Evolutionary conservation across 208 protist genomes (phyloP), one percentile per base, ranked within the genome.

Genomic region (Endotrypanum monterogeii): DNA sequence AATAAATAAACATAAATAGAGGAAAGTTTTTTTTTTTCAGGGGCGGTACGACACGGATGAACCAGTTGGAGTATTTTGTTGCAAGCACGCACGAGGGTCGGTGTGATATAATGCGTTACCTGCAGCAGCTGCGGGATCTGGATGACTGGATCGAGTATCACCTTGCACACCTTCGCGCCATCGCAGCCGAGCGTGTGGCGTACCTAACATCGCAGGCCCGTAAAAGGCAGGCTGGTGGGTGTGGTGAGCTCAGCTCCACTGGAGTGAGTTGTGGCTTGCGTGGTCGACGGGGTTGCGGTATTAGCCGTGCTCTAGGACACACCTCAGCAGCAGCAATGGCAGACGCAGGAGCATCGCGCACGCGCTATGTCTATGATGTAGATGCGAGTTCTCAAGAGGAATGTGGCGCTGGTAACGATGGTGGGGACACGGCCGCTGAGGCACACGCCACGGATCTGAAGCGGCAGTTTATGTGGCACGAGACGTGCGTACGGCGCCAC

Each of bases 11-110:
- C 8, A 11, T 48, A 14, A 48, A 48, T 48, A 5, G 5, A 5
- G 12, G 44, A 11, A 48, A 25, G 11, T 57, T 57, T 57, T 4
- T n/a, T n/a, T n/a, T 32, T 71, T 20, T 67, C 39, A 67, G 60
- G 52, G 50, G 78, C 41, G 28, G 18, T 18, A 23, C 23, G 35
- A 46, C 30, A 39, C 9, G 23, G 28, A 90, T 94, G 85, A 93
- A 92, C 71, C 83, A 92, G 37, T 44, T 95, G 3, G 87, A 93
- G 78, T 87, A 89, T 23, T 92, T 95, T 73, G 78, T 94, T 8
- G 87, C 82, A 14, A 89, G 83, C 58, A 87, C 89, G 7, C 86
- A 96, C 55, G 80, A 74, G 18, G 78, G 74, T 35, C 80, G 90
- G 3, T 86, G 80, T 0, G 87, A 94, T 48, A 79, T 90, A 8